phyloP scores from a whole-genome alignment of 148 eudicot genomes.

The Chenopodium quinoa region DNA sequence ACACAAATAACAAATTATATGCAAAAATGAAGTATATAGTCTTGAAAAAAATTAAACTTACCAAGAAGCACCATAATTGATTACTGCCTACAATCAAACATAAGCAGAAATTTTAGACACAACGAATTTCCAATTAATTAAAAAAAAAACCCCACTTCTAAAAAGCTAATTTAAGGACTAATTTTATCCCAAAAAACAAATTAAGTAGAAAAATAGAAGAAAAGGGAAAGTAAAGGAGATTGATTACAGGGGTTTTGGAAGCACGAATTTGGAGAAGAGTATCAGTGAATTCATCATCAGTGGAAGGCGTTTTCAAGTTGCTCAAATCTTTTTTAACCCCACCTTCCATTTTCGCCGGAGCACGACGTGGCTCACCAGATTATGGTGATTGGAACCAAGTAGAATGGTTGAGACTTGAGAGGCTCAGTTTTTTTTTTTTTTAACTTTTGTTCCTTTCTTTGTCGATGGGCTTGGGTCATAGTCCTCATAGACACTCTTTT shows the following conservation, averaged over 20 bases:
- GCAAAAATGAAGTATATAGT: too few relatives aligned
- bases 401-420: too few relatives aligned
- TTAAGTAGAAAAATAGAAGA: not conserved
- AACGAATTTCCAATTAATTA: not conserved
- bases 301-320: conserved; percentile 46
- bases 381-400: too few relatives aligned
- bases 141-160: not conserved
- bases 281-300: conserved; percentile 52
- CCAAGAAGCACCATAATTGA: conserved; percentile 96
- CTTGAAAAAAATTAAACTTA: conserved; percentile 22
- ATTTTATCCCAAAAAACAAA: not conserved
- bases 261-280: conserved; percentile 56
- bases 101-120: not conserved
- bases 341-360: conserved; percentile 14
- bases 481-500: too few relatives aligned
- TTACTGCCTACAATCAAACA: conserved; percentile 67
- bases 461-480: too few relatives aligned
- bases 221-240: not conserved
- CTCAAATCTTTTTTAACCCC: not conserved
- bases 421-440: too few relatives aligned
- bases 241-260: conserved; percentile 62
- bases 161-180: not conserved
- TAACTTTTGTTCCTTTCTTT: too few relatives aligned
- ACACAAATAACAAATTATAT: too few relatives aligned
- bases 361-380: conserved; percentile 1